These are phyloP conservation scores for Ogataea hybrid DNA, from an alignment of 1,139 yeast species.

Conservation along the genomic window DNA sequence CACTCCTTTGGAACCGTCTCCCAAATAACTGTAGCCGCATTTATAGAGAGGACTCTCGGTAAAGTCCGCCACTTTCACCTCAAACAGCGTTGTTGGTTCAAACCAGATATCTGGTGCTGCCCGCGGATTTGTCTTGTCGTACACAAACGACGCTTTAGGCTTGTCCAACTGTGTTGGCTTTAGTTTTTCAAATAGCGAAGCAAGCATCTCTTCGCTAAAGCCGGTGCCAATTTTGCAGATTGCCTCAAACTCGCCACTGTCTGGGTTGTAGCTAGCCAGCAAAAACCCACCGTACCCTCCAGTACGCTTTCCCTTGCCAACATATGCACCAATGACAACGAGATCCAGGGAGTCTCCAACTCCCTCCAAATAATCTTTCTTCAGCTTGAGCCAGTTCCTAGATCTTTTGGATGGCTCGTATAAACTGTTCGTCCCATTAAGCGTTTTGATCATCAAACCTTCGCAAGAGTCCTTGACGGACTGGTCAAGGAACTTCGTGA, in stretches of 20 bases:
- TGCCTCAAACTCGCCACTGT: slow-evolving; percentile 89
- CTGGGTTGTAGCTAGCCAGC: slow-evolving; percentile 85
- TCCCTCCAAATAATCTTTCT: slow-evolving; percentile 90
- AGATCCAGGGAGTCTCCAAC: slow-evolving; percentile 95
- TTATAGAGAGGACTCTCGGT: slow-evolving; percentile 91
- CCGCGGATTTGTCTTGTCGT: slow-evolving; percentile 58
- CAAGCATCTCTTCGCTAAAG: slow-evolving; percentile 81
- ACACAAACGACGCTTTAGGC: slow-evolving; percentile 73
- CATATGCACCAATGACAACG: slow-evolving; percentile 92
- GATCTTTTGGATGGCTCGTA: slow-evolving; percentile 96
- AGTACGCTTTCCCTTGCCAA: slow-evolving; percentile 93
- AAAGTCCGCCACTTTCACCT: slow-evolving; percentile 90
- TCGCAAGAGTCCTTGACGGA: slow-evolving; percentile 91
- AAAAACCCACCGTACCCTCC: slow-evolving; percentile 94
- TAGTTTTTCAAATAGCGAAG: slow-evolving; percentile 54
- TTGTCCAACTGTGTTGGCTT: slow-evolving; percentile 63
- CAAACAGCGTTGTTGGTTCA: slow-evolving; percentile 85
- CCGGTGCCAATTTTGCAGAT: slow-evolving; percentile 98
- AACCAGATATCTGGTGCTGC: slow-evolving; percentile 95
- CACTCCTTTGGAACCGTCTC: slow-evolving; percentile 64
- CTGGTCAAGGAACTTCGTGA: slow-evolving; percentile 84
- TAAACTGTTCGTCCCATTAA: slow-evolving; percentile 75
- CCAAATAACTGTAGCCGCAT: slow-evolving; percentile 76
- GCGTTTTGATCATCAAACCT: slow-evolving; percentile 92
- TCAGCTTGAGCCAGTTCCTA: slow-evolving; percentile 91